Conservation (phyloP, 768 basidiomycete genomes). For the Tulasnella sp. region DNA sequence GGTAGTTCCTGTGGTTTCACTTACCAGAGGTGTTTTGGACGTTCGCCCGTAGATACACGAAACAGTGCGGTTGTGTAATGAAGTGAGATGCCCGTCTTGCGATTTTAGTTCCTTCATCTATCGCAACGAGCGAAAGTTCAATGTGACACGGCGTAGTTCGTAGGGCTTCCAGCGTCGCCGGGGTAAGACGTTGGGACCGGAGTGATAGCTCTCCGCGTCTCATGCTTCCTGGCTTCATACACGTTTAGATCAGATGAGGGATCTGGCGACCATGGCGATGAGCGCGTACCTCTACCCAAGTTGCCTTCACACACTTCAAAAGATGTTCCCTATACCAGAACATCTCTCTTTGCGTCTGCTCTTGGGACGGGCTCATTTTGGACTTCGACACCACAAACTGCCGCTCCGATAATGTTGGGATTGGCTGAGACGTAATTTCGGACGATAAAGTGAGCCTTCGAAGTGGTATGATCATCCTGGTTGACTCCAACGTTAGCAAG, state of each 20-base stretch:
- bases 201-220: conserved; percentile 70
- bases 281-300: conserved; percentile 73
- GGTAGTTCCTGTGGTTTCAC: conserved; percentile 25
- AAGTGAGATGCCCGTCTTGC: conserved; percentile 35
- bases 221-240: conserved; percentile 57
- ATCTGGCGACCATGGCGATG: no score
- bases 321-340: conserved; percentile 97
- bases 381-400: conserved; percentile 85
- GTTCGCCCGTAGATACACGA: conserved; percentile 46
- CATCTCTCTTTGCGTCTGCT: conserved; percentile 58
- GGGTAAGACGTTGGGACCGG: conserved; percentile 63
- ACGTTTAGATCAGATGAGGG: background rate
- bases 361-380: conserved; percentile 46
- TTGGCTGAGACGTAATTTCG: conserved; percentile 48
- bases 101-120: conserved; percentile 24
- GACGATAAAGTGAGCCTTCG: conserved; percentile 55
- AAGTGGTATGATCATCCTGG: conserved; percentile 59
- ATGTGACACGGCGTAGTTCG: conserved; percentile 58
- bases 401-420: conserved; percentile 76
- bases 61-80: conserved; percentile 46
- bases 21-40: conserved; percentile 60
- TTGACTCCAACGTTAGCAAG: background rate
- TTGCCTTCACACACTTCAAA: conserved; percentile 53
- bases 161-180: conserved; percentile 68
- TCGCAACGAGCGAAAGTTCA: conserved; percentile 39